phyloP scores from a whole-genome alignment of 2,329 filamentous ascomycete species.

The Nemania serpens region DNA sequence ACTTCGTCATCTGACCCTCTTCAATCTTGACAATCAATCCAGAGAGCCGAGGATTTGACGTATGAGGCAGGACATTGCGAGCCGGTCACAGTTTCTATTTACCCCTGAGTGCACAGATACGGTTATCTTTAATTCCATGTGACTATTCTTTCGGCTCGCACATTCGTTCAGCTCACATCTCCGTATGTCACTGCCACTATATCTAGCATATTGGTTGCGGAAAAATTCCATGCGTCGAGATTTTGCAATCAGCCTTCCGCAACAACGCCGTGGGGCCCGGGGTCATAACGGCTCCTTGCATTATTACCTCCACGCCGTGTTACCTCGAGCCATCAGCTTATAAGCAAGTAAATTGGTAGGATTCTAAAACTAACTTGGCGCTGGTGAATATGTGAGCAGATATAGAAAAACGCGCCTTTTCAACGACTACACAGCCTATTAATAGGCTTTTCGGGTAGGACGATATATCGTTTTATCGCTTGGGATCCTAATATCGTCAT shows the following conservation, averaged over 20 bases:
- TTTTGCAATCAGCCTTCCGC: slow-evolving; percentile 17
- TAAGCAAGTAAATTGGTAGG: slow-evolving; percentile 21
- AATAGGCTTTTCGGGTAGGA: too few relatives aligned
- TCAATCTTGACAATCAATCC: neutral
- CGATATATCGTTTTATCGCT: too few relatives aligned
- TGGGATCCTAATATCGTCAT: too few relatives aligned
- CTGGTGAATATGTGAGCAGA: neutral
- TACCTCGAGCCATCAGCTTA: slow-evolving; percentile 14
- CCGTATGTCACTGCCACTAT: neutral
- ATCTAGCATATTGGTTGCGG: slow-evolving; percentile 6
- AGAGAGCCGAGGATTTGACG: neutral
- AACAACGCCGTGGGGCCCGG: slow-evolving; percentile 15
- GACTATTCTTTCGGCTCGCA: too few relatives aligned
- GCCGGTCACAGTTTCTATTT: neutral
- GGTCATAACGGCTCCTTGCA: slow-evolving; percentile 25
- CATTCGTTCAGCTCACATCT: neutral
- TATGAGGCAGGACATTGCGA: slow-evolving; percentile 14
- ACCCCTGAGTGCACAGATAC: neutral
- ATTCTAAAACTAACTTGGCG: neutral
- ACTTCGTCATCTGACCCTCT: slow-evolving; percentile 18
- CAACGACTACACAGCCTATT: too few relatives aligned
- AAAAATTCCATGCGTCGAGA: slow-evolving; percentile 1
- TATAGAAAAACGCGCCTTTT: neutral
- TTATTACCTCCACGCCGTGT: slow-evolving; percentile 17
- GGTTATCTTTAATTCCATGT: neutral